Evolutionary conservation across 108 stramenopile species (phyloP), one percentile per base, ranked within the genome.

Genomic region (Cyclotella cryptica): DNA sequence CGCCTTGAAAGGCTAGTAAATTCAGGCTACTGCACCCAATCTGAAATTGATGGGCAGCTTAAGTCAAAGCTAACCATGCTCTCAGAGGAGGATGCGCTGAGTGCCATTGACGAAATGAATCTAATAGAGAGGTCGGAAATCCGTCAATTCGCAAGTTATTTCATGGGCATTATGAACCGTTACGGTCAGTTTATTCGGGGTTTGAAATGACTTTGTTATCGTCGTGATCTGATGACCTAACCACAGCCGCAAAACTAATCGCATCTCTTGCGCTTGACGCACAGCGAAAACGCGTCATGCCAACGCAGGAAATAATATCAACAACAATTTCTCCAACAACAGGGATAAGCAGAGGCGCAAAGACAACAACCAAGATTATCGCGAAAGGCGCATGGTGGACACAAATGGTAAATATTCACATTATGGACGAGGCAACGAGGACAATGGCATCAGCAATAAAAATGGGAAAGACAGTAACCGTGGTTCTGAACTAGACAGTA

Each of bases 111-210:
- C 22, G 94, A 95, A 74, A 68, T 95, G 26, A 66, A 84, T 12
- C 40, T 74, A 4, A 88, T 88, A 39, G 73, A 85, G 18, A 81
- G 92, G 22, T 12, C n/a, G 1, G 78, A 79, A 35, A 92, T 95
- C 51, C 83, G 94, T 15, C 92, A 89, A 55, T 90, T 95, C 74
- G 87, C 81, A n/a, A 82, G 78, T 45, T 81, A 81, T 66, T 81
- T 81, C 58, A 92, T 92, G 90, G 94, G 94, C 35, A 95, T 95
- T 57, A 74, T 95, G 79, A 95, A 93, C 85, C 86, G 91, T 10
- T 95, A 95, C 80, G 24, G 88, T 89, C 83, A 78, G 90, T 58
- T 66, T 71, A 14, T 69, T 59, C 15, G 47, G 60, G 46, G 59
- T 12, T 58, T 3, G 13, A 26, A 14, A 58, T 13, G 15, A 7